Percentiles rank a stretch among this genome's conserved stretches.
These are phyloP conservation scores for Fonsecaea multimorphosa DNA, from an alignment of 2,329 filamentous ascomycete genomes.

Conservation along the genomic window DNA sequence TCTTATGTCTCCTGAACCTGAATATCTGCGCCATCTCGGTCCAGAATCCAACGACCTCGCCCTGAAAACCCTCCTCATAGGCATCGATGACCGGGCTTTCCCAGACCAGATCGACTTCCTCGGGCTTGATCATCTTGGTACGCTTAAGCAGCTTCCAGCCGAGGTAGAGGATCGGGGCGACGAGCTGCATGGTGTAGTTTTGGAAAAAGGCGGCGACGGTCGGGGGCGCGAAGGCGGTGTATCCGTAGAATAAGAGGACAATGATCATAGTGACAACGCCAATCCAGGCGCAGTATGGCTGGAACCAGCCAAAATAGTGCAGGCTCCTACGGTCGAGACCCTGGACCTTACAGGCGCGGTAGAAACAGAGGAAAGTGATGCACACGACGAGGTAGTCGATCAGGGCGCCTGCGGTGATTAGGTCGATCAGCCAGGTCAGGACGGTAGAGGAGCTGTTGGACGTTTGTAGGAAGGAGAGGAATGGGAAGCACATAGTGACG, in stretches of 20 bases:
- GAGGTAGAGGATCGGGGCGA: neutral
- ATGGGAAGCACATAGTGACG: neutral
- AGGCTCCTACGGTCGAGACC: constrained; percentile 59
- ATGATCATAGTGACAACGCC: constrained; percentile 41
- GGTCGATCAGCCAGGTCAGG: constrained; percentile 69
- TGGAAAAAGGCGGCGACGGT: neutral
- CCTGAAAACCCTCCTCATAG: neutral
- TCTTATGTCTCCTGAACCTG: too few species aligned
- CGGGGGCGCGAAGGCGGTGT: neutral
- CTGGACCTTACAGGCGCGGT: constrained; percentile 59
- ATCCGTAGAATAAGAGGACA: neutral
- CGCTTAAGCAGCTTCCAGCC: neutral
- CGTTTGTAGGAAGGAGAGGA: neutral
- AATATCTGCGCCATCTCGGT: too few species aligned
- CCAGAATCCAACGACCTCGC: too few species aligned
- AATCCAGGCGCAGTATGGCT: constrained; percentile 71
- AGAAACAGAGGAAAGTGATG: constrained; percentile 61
- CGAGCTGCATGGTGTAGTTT: constrained; percentile 3
- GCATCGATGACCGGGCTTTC: neutral
- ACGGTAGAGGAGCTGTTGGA: constrained; percentile 60
- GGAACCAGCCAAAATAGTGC: constrained; percentile 67
- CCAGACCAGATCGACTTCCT: neutral
- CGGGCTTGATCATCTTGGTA: neutral
- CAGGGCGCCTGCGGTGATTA: constrained; percentile 67
- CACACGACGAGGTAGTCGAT: constrained; percentile 63